Evolutionary conservation across 176 grass and related monocot genomes (phyloP).

Genomic region (Chrysopogon serrulatus): DNA sequence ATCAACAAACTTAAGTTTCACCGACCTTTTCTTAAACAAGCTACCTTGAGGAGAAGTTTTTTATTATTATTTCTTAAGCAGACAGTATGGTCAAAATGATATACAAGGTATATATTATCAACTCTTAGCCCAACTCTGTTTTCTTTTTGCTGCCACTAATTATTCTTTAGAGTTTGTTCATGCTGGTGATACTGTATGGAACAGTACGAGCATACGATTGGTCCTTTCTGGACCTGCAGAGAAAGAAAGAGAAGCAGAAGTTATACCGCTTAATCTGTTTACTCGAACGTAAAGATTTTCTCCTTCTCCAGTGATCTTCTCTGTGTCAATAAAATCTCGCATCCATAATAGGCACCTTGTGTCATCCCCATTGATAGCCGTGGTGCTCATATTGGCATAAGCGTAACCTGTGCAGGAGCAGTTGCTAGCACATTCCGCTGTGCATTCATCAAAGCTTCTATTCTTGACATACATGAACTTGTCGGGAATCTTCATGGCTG

Average conservation of each 20-base stretch:
- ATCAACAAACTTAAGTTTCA: neutral
- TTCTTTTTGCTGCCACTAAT: neutral
- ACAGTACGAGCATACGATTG: neutral
- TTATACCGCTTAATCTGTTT: neutral
- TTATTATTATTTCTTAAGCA: neutral
- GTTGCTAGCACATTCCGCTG: neutral
- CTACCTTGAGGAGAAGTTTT: neutral
- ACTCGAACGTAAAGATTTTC: conserved; percentile 9
- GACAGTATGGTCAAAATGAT: neutral
- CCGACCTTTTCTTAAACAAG: neutral
- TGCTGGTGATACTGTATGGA: neutral
- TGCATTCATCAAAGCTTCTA: neutral
- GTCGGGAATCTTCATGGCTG: neutral
- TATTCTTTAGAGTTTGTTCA: neutral
- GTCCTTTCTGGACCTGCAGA: neutral
- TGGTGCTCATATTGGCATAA: neutral
- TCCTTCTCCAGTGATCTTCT: neutral
- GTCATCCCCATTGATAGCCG: neutral
- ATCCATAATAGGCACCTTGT: neutral
- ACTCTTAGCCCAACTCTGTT: neutral
- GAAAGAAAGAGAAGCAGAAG: neutral
- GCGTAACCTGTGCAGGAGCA: neutral
- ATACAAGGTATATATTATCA: no score
- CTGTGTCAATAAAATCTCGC: neutral
- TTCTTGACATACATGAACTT: neutral